These are phyloP conservation scores for Phlebopus sp. DNA, from an alignment of 1,284 basidiomycete genomes.

Conservation along the genomic window DNA sequence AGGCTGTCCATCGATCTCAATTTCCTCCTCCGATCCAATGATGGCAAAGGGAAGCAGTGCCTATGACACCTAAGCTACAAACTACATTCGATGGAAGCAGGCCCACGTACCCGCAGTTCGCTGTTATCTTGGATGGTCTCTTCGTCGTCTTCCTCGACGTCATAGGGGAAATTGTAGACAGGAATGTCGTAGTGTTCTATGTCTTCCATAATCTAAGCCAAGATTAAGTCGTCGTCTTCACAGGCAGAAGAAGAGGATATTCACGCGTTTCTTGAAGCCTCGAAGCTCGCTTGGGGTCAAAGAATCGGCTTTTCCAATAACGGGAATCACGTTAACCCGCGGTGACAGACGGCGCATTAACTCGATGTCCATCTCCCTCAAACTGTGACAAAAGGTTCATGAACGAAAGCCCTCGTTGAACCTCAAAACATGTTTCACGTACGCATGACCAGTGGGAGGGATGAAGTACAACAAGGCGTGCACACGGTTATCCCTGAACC, in stretches of 20 bases:
- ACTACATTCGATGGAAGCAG: not conserved
- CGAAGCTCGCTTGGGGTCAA: constrained; percentile 88
- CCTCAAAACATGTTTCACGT: constrained; percentile 28
- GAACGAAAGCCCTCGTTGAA: not conserved
- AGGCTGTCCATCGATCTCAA: constrained; percentile 88
- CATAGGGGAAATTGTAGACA: constrained; percentile 99
- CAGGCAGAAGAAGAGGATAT: constrained; percentile 26
- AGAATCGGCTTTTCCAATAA: constrained; percentile 96
- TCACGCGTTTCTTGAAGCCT: constrained; percentile 94
- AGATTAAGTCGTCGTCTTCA: constrained; percentile 10
- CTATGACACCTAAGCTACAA: constrained; percentile 35
- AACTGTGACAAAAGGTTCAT: constrained; percentile 40
- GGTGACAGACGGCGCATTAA: constrained; percentile 95
- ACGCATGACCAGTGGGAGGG: constrained; percentile 84
- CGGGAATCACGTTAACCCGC: constrained; percentile 98
- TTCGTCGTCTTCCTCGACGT: constrained; percentile 98
- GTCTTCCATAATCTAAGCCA: constrained; percentile 91
- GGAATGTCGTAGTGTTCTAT: constrained; percentile 99
- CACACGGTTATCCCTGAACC: constrained; percentile 96
- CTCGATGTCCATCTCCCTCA: constrained; percentile 99
- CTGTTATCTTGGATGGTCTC: constrained; percentile 98
- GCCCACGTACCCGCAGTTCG: constrained; percentile 72
- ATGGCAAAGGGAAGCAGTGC: constrained; percentile 94
- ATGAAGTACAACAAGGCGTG: constrained; percentile 99
- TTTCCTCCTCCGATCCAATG: constrained; percentile 96